Conservation (phyloP, 2,329 filamentous ascomycete species). For the Xylariaceae sp. region DNA sequence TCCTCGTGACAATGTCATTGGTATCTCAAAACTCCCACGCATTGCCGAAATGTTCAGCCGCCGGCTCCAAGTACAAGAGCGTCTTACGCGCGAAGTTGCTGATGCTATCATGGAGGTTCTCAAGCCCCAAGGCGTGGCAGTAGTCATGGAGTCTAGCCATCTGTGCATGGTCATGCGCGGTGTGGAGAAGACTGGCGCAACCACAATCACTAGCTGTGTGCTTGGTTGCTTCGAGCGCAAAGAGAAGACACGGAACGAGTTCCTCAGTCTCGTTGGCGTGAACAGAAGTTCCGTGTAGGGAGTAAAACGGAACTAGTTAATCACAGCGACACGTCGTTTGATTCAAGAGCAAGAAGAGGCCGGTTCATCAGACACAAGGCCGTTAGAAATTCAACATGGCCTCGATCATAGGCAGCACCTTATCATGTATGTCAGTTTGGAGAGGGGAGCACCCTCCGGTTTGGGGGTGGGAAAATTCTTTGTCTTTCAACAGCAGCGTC, state of each 20-base stretch:
- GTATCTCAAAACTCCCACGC: slow-evolving; percentile 89
- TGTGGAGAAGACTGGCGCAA: slow-evolving; percentile 84
- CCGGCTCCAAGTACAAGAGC: slow-evolving; percentile 90
- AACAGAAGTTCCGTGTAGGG: slow-evolving; percentile 34
- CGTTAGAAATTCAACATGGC: slow-evolving; percentile 30
- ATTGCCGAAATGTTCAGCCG: slow-evolving; percentile 97
- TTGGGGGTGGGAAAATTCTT: slow-evolving; percentile 9
- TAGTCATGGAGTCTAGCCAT: slow-evolving; percentile 96
- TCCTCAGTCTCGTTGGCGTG: slow-evolving; percentile 73
- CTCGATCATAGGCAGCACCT: slow-evolving; percentile 19
- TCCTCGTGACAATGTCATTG: slow-evolving; percentile 79
- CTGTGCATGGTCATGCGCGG: slow-evolving; percentile 99
- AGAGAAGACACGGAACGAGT: slow-evolving; percentile 93
- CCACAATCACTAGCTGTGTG: slow-evolving; percentile 93
- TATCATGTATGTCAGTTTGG: slow-evolving; percentile 18
- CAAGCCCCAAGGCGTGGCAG: slow-evolving; percentile 88
- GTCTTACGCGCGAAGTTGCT: slow-evolving; percentile 92
- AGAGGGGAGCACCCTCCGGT: slow-evolving; percentile 17
- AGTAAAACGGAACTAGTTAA: background rate
- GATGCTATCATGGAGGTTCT: slow-evolving; percentile 89
- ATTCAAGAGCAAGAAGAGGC: slow-evolving; percentile 14
- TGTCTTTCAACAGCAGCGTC: slow-evolving; percentile 19
- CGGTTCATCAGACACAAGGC: slow-evolving; percentile 20
- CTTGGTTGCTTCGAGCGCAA: slow-evolving; percentile 91
- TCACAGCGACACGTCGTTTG: background rate